Evolutionary conservation across 257 asterid genomes (phyloP), one percentile per base, ranked within the genome.

Genomic region (Ligustrum vulgare): DNA sequence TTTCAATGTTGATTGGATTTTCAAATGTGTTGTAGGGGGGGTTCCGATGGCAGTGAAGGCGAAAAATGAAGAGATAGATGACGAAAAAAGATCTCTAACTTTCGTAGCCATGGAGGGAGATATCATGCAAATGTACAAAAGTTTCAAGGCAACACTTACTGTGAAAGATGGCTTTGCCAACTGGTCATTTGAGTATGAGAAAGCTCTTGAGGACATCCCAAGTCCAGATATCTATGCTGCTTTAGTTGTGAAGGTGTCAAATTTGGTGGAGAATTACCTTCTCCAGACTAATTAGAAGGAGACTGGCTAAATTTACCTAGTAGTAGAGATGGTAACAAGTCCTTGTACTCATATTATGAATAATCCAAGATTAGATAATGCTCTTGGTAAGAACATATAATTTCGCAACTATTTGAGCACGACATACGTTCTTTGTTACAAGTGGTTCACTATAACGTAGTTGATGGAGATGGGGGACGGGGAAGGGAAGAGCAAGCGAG

Each of bases 131-230:
- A 16, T 78, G 39, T 84, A 81, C 82, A 78, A 66, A 76, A 78
- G 66, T 37, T 81, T 84, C 16, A 60, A 28, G 33, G 56, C 15
- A 11, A 79, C 75, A 3, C 23, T 84, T 23, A n/a, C 0, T 3
- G 78, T 76, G 39, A 74, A 63, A 4, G 81, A 79, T 23, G 85
- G 84, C 51, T 66, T 31, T 20, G 84, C 62, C 16, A 67, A 73
- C 16, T 81, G 84, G 83, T 81, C 18, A 4, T 2, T 84, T 8
- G 74, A 35, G 4, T 81, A n/a, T 36, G 88, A 81, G 79, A 76
- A 67, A 43, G 66, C 34, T 8, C 8, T 8, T 9, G 7, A 58
- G 34, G 16, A 5, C 2, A 2, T 15, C 5, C 18, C 34, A 0
- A 58, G 2, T 22, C 66, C 34, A 8, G 33, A 58, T 22, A 58